Base-by-base conservation (phyloP, 495 filamentous ascomycete genomes). In the Rostrohypoxylon terebratum region DNA sequence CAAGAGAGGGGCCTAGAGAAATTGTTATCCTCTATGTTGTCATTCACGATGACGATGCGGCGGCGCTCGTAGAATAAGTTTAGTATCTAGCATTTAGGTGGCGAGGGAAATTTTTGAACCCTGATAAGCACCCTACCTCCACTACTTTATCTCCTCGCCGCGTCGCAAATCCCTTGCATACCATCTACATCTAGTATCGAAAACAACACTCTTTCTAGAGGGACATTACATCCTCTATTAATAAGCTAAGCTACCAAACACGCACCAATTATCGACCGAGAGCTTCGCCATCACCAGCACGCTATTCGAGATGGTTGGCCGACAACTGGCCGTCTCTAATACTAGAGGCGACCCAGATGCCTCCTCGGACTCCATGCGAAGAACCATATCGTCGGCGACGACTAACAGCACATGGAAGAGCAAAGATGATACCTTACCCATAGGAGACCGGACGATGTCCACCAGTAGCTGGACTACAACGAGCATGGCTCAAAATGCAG, bases 401-500 rank as follows among this genome's bases (percentile, higher is more conserved):
- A 50, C 47, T 20, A 53, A 14, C 42, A 51, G 48, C 13, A 54
- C 60, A 7, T 67, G 66, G 66, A 58, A 28, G 13, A 50, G 9
- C 11, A 73, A 25, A 67, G 66, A 66, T 25, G 18, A n/a, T 44
- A 69, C 66, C 36, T 40, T 70, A 33, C 66, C 71, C 11, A 66
- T 66, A 50, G 48, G 36, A 20, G 10, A 16, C 4, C 63, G 50
- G 28, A 63, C 71, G 16, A 66, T 69, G 51, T 74, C 71, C 28
- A 50, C 50, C 42, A 74, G 62, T 66, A 74, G 71, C 62, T 74
- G 71, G 71, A 59, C 71, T 33, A 63, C 62, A 14, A 31, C 14
- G n/a, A 67, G 58, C 31, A 9, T 44, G 13, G 28, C 55, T 3
- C 55, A 69, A 1, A 18, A 9, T 6, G 34, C 47, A n/a, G 69